Conservation (phyloP, 768 basidiomycete species). For the Tylopilus balloui region DNA sequence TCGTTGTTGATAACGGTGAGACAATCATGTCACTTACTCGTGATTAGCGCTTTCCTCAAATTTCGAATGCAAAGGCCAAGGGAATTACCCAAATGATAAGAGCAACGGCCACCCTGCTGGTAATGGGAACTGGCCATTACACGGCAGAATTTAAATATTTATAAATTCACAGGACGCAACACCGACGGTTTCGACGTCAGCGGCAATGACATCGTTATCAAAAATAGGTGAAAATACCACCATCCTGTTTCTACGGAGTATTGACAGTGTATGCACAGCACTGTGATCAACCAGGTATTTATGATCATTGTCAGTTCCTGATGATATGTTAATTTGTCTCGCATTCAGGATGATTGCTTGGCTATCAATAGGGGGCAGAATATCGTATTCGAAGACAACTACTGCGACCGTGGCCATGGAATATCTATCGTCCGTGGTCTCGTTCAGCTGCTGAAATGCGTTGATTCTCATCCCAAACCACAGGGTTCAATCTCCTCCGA, state of each 20-base stretch:
- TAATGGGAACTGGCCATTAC: background rate
- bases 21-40: background rate
- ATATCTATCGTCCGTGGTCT: constrained; percentile 44
- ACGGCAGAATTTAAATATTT: background rate
- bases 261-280: constrained; percentile 8
- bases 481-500: constrained; percentile 54
- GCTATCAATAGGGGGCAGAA: constrained; percentile 45
- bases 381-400: constrained; percentile 47
- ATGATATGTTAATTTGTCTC: background rate
- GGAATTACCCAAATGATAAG: constrained; percentile 47
- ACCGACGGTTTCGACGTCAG: constrained; percentile 49
- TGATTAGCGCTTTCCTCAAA: background rate
- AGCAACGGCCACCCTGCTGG: constrained; percentile 50
- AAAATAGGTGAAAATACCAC: constrained; percentile 13
- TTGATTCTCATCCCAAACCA: background rate
- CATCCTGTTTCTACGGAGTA: background rate
- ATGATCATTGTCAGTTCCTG: background rate
- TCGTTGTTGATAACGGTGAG: constrained; percentile 57
- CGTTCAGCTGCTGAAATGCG: background rate
- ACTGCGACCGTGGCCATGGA: constrained; percentile 59
- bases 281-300: constrained; percentile 25
- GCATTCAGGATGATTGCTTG: constrained; percentile 58
- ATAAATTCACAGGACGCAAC: constrained; percentile 35
- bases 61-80: constrained; percentile 39
- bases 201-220: constrained; percentile 35